A percentile compares a stretch with the other conserved stretches of the same genome.
Evolutionary conservation across 2,329 filamentous ascomycete genomes (phyloP).

Genomic region (Xylariaceae sp.): DNA sequence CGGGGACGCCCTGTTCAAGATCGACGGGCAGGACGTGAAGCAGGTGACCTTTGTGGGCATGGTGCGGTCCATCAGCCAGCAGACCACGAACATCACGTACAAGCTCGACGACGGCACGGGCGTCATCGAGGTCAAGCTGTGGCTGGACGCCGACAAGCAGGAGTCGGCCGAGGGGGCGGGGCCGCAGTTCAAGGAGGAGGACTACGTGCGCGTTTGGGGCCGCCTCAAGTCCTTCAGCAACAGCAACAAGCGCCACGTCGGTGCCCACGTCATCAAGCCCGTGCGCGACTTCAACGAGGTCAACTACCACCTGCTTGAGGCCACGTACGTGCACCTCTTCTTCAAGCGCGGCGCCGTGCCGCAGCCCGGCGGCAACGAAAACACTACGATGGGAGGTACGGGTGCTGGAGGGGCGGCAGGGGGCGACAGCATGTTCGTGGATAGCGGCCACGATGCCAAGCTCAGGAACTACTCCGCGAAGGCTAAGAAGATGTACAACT

Average conservation of each 20-base stretch:
- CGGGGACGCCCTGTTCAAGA: conserved; percentile 75
- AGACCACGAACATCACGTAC: conserved; percentile 91
- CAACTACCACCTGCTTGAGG: conserved; percentile 89
- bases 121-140: conserved; percentile 87
- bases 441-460: conserved; percentile 49
- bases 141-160: conserved; percentile 71
- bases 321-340: conserved; percentile 84
- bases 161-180: conserved; percentile 49
- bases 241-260: conserved; percentile 81
- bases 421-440: conserved; percentile 62
- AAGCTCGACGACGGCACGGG: conserved; percentile 95
- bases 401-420: conserved; percentile 44
- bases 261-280: conserved; percentile 79
- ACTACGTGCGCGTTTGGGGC: conserved; percentile 86
- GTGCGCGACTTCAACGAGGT: conserved; percentile 90
- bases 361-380: conserved; percentile 46
- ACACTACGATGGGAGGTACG: conserved; percentile 39
- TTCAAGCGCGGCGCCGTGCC: conserved; percentile 74
- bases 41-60: conserved; percentile 89
- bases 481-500: conserved; percentile 74
- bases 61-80: conserved; percentile 83
- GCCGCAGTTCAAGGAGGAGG: conserved; percentile 70
- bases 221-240: conserved; percentile 83
- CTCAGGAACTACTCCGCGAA: conserved; percentile 56
- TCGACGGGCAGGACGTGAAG: conserved; percentile 77